Evolutionary conservation across 108 stramenopile species (phyloP).

Genomic region (Pseudonitzschia multiseries): DNA sequence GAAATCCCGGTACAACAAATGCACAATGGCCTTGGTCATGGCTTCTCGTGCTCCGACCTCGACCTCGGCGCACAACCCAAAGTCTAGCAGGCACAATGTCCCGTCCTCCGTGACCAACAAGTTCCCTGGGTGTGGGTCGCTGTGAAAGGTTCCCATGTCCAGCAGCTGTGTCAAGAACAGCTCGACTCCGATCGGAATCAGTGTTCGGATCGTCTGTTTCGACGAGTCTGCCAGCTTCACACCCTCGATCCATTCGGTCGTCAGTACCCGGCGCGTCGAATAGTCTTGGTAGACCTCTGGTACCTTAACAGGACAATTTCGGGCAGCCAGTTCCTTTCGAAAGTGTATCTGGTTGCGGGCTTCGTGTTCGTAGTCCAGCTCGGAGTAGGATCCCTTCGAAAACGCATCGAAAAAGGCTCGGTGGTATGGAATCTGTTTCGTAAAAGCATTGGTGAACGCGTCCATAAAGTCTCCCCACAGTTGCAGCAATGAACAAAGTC

Average conservation of each 20-base stretch:
- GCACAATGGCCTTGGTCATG: conserved; percentile 87
- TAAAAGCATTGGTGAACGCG: conserved; percentile 52
- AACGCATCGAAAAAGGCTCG: conserved; percentile 47
- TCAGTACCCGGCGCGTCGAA: conserved; percentile 81
- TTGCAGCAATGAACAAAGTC: conserved; percentile 78
- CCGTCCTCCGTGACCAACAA: conserved; percentile 63
- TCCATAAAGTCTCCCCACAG: conserved; percentile 59
- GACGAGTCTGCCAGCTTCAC: conserved; percentile 63
- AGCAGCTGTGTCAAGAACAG: conserved; percentile 83
- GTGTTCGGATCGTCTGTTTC: conserved; percentile 49
- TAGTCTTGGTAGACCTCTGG: conserved; percentile 82
- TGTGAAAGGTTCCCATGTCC: conserved; percentile 84
- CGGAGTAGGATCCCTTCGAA: conserved; percentile 69
- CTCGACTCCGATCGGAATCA: conserved; percentile 88
- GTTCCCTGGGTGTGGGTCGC: conserved; percentile 83
- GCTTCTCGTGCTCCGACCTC: conserved; percentile 46
- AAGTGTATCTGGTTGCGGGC: conserved; percentile 83
- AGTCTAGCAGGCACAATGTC: conserved; percentile 76
- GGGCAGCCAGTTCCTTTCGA: conserved; percentile 56
- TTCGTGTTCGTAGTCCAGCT: conserved; percentile 94
- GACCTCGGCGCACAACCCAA: conserved; percentile 83
- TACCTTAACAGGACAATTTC: conserved; percentile 55
- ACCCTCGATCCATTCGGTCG: conserved; percentile 93
- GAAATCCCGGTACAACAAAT: conserved; percentile 80
- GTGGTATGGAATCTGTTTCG: conserved; percentile 63